Evolutionary conservation across 2,329 filamentous ascomycete genomes (phyloP), one percentile per base, ranked within the genome.

Genomic region (Aaosphaeria arxii): DNA sequence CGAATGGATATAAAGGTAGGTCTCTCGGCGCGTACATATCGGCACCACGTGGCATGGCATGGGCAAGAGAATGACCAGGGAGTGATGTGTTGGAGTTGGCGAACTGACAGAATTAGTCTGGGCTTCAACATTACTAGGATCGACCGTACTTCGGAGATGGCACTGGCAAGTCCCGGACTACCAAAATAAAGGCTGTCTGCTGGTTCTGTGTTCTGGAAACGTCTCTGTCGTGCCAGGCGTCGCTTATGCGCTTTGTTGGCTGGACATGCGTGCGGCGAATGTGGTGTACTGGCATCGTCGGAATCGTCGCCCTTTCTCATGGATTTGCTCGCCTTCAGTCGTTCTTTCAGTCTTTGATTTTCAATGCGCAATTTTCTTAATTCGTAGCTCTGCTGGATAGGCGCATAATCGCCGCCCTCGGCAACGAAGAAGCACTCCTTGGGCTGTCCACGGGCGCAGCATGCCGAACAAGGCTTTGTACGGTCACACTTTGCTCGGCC

Each of bases 101-200:
- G 49, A 77, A 77, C 75, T 74, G 49, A 6, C 11, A 7, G 30
- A 13, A 38, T 66, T 42, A 69, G 17, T 24, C 2, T 24, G 17
- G 17, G 17, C 2, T 24, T 24, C 17, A 24, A 24, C n/a, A n/a
- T 36, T 9, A 9, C 7, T 36, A 36, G 33, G 33, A 36, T 9
- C 9, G 9, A 9, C 43, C 64, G 48, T 55, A 77, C 76, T 57
- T 79, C 75, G 48, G 66, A 64, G 35, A 77, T 66, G 30, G 78
- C 70, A 50, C 67, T 77, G 9, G 73, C 74, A 39, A 78, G 64
- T 5, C 72, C 72, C n/a, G 76, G 75, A 40, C 71, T 74, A 6
- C 75, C 76, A 58, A 78, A 78, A 57, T 78, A 79, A 5, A 77
- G 65, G 47, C 73, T 77, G 48, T 77, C 72, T 32, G 69, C 60